These are phyloP conservation scores for Blastobotrys aristatus DNA, from an alignment of 1,139 yeast species.

Conservation along the genomic window DNA sequence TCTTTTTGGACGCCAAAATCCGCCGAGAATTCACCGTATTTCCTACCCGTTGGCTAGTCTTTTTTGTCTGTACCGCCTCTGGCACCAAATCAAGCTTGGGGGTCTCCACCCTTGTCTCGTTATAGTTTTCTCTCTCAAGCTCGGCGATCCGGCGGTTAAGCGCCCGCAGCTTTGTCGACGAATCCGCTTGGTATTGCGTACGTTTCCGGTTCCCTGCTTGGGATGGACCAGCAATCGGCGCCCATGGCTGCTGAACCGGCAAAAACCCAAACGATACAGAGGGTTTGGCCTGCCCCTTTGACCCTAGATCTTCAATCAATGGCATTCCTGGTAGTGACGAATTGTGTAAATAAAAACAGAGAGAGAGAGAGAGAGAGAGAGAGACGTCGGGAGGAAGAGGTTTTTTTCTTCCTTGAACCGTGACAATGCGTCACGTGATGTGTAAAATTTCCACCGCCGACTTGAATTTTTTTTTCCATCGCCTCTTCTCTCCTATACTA, in stretches of 20 bases:
- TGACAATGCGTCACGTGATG: no score
- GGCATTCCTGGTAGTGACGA: constrained; percentile 12
- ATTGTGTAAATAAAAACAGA: background rate
- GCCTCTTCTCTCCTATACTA: no score
- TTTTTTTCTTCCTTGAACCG: no score
- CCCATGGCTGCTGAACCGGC: background rate
- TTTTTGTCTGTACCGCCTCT: constrained; percentile 17
- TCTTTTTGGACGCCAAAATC: constrained; percentile 38
- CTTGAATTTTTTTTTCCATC: no score
- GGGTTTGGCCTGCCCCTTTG: constrained; percentile 9
- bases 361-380: background rate
- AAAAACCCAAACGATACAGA: constrained; percentile 11
- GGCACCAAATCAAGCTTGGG: constrained; percentile 32
- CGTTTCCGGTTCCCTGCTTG: constrained; percentile 11
- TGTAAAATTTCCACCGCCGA: no score
- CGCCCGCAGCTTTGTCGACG: constrained; percentile 30
- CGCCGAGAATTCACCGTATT: constrained; percentile 33
- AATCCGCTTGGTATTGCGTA: constrained; percentile 20
- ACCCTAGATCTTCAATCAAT: constrained; percentile 16
- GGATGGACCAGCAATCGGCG: background rate
- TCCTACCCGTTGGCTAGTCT: constrained; percentile 23
- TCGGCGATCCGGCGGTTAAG: constrained; percentile 34
- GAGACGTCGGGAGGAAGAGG: no score
- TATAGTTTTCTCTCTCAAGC: constrained; percentile 39
- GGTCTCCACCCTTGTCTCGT: constrained; percentile 38